phyloP scores from a whole-genome alignment of 768 basidiomycete genomes.

The Mycena amicta region DNA sequence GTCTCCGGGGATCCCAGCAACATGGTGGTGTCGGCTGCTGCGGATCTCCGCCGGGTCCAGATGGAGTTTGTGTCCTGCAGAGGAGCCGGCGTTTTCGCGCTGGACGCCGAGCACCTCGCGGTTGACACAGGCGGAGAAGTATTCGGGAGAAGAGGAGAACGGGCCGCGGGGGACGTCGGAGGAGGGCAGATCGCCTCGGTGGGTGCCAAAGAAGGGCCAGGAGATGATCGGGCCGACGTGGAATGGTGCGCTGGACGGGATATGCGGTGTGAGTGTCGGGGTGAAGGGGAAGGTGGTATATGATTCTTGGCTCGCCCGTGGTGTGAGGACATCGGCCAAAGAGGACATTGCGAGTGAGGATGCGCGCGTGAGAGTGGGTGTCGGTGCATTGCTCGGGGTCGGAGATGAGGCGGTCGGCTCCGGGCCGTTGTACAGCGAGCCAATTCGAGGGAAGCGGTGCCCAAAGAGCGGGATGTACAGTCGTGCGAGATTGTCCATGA shows the following conservation, averaged over 20 bases:
- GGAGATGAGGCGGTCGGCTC: conserved; percentile 45
- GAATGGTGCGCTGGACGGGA: conserved; percentile 41
- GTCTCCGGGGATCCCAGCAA: conserved; percentile 70
- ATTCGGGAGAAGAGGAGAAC: conserved; percentile 61
- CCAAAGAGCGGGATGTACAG: conserved; percentile 64
- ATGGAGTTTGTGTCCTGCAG: conserved; percentile 75
- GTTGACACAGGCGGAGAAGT: conserved; percentile 64
- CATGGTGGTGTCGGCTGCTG: conserved; percentile 68
- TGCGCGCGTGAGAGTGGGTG: conserved; percentile 40
- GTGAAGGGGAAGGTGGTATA: conserved; percentile 50
- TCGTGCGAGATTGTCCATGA: conserved; percentile 39
- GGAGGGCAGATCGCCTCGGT: conserved; percentile 76
- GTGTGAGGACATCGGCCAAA: conserved; percentile 30
- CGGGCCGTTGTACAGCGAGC: conserved; percentile 69
- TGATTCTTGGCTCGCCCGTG: conserved; percentile 59
- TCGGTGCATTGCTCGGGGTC: conserved; percentile 47
- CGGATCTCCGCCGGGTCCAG: conserved; percentile 79
- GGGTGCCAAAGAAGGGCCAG: conserved; percentile 90
- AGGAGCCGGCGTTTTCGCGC: conserved; percentile 75
- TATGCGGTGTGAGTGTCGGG: conserved; percentile 38
- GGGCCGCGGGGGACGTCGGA: conserved; percentile 79
- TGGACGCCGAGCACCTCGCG: conserved; percentile 78
- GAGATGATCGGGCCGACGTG: conserved; percentile 83
- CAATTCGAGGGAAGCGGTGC: conserved; percentile 75
- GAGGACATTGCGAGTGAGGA: conserved; percentile 28